Base-by-base conservation (phyloP, 495 filamentous ascomycete genomes). In the Durotheca rogersii region DNA sequence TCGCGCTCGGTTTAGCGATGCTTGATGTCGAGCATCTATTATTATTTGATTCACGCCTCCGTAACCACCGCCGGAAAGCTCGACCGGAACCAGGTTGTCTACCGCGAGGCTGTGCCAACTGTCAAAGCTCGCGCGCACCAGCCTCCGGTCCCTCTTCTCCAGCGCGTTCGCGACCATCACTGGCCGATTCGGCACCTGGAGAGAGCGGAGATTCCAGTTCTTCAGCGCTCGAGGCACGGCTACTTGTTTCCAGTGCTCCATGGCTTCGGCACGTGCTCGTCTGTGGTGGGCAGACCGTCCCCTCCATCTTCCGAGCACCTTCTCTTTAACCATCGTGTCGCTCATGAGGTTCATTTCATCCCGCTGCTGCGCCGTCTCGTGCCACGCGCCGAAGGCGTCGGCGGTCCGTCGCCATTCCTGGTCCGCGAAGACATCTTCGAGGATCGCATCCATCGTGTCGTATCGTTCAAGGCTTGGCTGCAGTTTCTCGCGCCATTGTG, bases 91-190 rank as follows among this genome's bases (percentile, higher is more conserved):
- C 35, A 67, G 58, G 35, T 56, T 67, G 66, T 76, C 61, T 14
- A 60, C 64, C 5, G 76, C 64, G 49, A 72, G 76, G 6, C 81
- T 72, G 10, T 73, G 65, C 84, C 83, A 87, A 37, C 70, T 67
- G 29, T 74, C 77, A 53, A 87, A 76, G n/a, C 81, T 70, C 38
- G 70, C 76, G 46, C 79, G 72, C 15, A 75, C 67, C 58, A 80
- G 72, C 50, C 74, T 79, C 51, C 79, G 74, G 11, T 77, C 62
- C 53, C 67, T 69, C 59, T 67, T 70, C 41, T 73, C 69, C 11
- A 62, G 42, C n/a, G 68, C 51, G 14, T 70, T 68, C 35, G 58
- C 42, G 7, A 64, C 71, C 39, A 67, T 67, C 37, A 65, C 61
- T 27, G 61, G 51, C 21, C 66, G 60, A 29, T 65, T 61, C 10